Base-by-base conservation (phyloP, 495 filamentous ascomycete genomes). In the Hyaloscypha finlandica region DNA sequence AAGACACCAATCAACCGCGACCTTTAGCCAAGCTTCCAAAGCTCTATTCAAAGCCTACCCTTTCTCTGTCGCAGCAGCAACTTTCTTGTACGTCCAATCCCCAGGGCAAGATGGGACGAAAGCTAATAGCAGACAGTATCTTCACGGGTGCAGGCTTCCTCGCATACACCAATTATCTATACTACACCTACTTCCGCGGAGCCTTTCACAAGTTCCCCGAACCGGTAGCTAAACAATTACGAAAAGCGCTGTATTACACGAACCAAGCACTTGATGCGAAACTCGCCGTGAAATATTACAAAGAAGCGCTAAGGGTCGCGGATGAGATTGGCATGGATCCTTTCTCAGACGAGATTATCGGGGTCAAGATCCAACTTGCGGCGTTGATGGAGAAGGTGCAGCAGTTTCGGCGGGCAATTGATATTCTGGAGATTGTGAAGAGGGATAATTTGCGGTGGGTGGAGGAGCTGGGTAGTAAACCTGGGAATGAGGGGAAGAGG, bases 261-360 rank as follows among this genome's bases (percentile, higher is more conserved):
- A 91, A 97, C 72, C 84, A 88, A 68, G 77, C 85, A 35, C 79
- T 88, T 9, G 86, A 95, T 52, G 86, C 90, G n/a, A 78, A 85
- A 57, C 81, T 86, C 58, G 93, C 95, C 2, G 77, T 96, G 48
- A 89, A 90, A 62, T 90, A 92, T 76, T 98, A 96, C 76, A 86
- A 85, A 66, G 81, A 88, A 57, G 95, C 94, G 3, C 76, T 98
- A 52, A 78, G 83, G 66, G 81, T 87, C 19, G 92, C 91, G 42
- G 76, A 84, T 22, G 87, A 94, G 72, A 69, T 89, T 52, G 85
- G 86, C 0, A 87, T 99, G 79, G 91, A 97, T 75, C 90, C 90
- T 3, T 95, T 92, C 71, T 91, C 89, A 3, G 90, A 97, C 66
- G 95, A 97, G 72, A 86, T 97, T 16, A 80, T 97, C 57, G 95